These are phyloP conservation scores for Gloeostereum incarnatum DNA, from an alignment of 768 basidiomycete genomes.

Conservation along the genomic window DNA sequence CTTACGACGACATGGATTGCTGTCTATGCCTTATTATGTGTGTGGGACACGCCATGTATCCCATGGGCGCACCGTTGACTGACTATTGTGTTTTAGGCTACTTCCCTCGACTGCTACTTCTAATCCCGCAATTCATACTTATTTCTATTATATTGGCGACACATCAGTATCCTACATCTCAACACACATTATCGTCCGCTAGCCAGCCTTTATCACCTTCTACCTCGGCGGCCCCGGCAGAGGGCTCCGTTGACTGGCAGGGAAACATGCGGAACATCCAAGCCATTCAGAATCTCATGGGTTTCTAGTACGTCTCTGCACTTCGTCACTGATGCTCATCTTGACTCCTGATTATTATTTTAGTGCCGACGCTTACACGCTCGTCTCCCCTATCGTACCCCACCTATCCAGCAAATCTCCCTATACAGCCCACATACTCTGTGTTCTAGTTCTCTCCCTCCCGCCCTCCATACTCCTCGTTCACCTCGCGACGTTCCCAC, in stretches of 20 bases:
- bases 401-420: constrained; percentile 38
- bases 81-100: constrained; percentile 39
- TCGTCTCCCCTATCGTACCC: constrained; percentile 37
- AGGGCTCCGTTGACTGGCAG: constrained; percentile 73
- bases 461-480: constrained; percentile 41
- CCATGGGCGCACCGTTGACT: not conserved
- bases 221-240: constrained; percentile 28
- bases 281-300: constrained; percentile 90
- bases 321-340: not conserved
- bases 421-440: constrained; percentile 45
- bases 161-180: constrained; percentile 37
- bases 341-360: constrained; percentile 1
- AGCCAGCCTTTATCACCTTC: constrained; percentile 17
- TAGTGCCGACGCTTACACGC: constrained; percentile 57
- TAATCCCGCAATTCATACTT: constrained; percentile 56
- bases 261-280: constrained; percentile 87
- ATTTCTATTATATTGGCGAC: constrained; percentile 59
- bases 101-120: constrained; percentile 62
- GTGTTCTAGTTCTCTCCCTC: constrained; percentile 35
- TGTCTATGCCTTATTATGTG: constrained; percentile 76
- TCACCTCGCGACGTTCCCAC: constrained; percentile 35
- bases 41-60: no score
- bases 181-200: constrained; percentile 8
- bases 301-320: constrained; percentile 48
- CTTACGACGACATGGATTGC: constrained; percentile 70